Percentiles rank a stretch among this genome's conserved stretches.
phyloP scores from a whole-genome alignment of 1,284 basidiomycete species.

The Fomitopsis pinicola region DNA sequence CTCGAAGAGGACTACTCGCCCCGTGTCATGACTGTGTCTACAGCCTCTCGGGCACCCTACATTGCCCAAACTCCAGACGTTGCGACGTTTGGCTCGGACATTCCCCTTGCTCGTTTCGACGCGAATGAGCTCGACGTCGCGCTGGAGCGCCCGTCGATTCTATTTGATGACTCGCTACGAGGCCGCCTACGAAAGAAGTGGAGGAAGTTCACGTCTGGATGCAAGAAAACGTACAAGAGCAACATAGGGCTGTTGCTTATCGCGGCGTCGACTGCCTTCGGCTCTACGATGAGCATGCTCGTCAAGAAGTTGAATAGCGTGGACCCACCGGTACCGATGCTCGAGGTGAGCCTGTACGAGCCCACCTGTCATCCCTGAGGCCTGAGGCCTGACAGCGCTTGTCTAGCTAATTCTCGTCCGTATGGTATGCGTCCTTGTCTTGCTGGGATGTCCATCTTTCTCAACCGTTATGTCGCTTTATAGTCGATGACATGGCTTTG shows the following conservation, averaged over 20 bases:
- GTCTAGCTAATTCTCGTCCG: conserved; percentile 43
- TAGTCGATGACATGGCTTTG: conserved; percentile 41
- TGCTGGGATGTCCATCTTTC: background rate
- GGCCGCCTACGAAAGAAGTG: background rate
- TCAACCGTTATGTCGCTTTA: background rate
- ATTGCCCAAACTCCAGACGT: conserved; percentile 5
- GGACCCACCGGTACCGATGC: conserved; percentile 52
- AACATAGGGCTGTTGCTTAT: conserved; percentile 65
- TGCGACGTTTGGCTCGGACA: conserved; percentile 3
- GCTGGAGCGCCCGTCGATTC: background rate
- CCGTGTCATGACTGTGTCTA: background rate
- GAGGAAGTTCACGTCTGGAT: conserved; percentile 1
- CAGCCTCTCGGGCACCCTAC: conserved; percentile 5
- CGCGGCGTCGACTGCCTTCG: conserved; percentile 55
- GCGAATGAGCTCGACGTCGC: background rate
- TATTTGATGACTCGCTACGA: background rate
- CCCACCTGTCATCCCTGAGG: too few species aligned
- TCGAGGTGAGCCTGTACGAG: conserved; percentile 40
- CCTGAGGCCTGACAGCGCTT: background rate
- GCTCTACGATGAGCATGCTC: conserved; percentile 54
- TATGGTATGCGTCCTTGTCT: conserved; percentile 33
- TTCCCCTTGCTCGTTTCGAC: conserved; percentile 6
- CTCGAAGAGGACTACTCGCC: too few species aligned
- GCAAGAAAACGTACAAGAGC: conserved; percentile 16
- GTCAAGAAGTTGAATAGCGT: conserved; percentile 59